These are phyloP conservation scores for Centella asiatica DNA, from an alignment of 129 eudicot genomes.

Conservation along the genomic window DNA sequence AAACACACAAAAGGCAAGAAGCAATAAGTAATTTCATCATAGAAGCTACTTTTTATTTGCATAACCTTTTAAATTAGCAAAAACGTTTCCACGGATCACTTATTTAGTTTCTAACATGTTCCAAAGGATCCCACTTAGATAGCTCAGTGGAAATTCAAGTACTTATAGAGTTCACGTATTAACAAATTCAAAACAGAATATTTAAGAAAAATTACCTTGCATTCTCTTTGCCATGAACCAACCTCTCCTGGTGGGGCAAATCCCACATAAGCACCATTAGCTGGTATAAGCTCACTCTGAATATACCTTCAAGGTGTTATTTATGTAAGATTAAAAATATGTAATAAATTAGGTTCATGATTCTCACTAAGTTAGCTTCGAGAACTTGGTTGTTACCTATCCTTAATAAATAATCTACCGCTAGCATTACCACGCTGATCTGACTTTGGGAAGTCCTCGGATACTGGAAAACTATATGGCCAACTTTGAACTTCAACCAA, in stretches of 20 bases:
- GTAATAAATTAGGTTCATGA: neutral
- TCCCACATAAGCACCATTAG: slow-evolving; percentile 56
- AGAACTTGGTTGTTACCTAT: slow-evolving; percentile 40
- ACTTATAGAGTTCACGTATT: neutral
- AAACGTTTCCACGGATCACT: too few relatives aligned
- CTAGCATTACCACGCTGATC: slow-evolving; percentile 59
- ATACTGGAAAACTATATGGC: slow-evolving; percentile 79
- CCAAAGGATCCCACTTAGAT: too few relatives aligned
- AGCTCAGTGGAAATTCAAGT: too few relatives aligned
- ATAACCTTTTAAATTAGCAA: too few relatives aligned
- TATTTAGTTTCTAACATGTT: too few relatives aligned
- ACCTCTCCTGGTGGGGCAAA: slow-evolving; percentile 62
- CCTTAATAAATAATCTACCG: slow-evolving; percentile 62
- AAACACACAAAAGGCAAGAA: too few relatives aligned
- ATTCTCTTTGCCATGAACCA: slow-evolving; percentile 86
- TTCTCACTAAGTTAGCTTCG: neutral
- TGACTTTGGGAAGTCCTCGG: slow-evolving; percentile 62
- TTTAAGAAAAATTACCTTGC: slow-evolving; percentile 45
- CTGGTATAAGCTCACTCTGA: slow-evolving; percentile 24
- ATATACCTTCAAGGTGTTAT: slow-evolving; percentile 22
- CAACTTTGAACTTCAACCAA: slow-evolving; percentile 54
- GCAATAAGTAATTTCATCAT: too few relatives aligned
- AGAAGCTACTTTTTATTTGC: too few relatives aligned
- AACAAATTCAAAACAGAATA: neutral
- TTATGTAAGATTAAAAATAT: neutral